phyloP scores from a whole-genome alignment of 305 asterid species.

The Solanum hybrid region DNA sequence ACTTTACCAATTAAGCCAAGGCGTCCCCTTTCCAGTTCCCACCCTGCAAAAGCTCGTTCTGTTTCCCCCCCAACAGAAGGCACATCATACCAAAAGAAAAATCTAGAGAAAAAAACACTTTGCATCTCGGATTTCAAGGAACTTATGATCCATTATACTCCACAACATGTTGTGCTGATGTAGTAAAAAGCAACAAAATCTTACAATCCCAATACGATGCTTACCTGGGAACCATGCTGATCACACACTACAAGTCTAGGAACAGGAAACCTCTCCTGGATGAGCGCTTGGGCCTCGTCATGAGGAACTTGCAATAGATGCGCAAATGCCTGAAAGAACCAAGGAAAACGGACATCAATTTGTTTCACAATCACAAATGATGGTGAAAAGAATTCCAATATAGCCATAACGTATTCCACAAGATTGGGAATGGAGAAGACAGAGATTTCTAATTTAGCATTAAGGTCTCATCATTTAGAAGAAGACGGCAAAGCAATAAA shows the following conservation, averaged over 20 bases:
- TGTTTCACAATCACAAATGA: background rate
- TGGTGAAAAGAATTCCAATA: background rate
- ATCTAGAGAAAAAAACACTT: background rate
- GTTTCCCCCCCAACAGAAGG: background rate
- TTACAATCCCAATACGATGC: background rate
- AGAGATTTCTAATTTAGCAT: background rate
- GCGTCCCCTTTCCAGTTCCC: background rate
- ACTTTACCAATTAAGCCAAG: background rate
- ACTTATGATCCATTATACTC: background rate
- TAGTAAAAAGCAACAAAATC: background rate
- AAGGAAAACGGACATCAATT: background rate
- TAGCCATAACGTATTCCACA: background rate
- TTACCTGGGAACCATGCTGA: conserved; percentile 99
- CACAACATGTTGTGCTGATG: background rate
- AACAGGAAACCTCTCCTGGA: conserved; percentile 86
- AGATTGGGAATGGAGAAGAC: background rate
- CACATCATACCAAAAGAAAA: background rate
- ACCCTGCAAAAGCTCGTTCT: background rate
- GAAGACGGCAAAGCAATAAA: background rate
- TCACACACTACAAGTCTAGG: conserved; percentile 97
- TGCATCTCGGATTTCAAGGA: background rate
- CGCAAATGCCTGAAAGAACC: conserved; percentile 61
- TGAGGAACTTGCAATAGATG: conserved; percentile 84
- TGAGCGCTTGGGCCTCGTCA: conserved; percentile 73
- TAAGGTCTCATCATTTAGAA: background rate